These are phyloP conservation scores for Cordyceps militaris DNA, from an alignment of 2,329 filamentous ascomycete species.

Conservation along the genomic window DNA sequence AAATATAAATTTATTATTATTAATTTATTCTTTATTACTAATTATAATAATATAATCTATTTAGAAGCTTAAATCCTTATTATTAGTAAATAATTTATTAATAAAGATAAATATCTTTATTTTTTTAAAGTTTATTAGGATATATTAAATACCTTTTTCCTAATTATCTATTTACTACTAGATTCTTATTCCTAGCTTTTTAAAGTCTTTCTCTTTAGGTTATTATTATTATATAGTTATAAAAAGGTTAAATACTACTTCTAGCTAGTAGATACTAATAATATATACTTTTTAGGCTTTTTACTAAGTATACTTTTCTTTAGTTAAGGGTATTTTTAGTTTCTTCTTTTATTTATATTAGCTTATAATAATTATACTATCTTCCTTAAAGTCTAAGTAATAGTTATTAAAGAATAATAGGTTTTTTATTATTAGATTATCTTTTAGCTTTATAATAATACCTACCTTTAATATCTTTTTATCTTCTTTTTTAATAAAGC, in stretches of 20 bases:
- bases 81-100: not conserved
- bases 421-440: not conserved
- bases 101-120: not conserved
- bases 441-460: not conserved
- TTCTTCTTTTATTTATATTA: not conserved
- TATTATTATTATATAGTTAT: not conserved
- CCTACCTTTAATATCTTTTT: not conserved
- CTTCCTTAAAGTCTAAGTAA: not conserved
- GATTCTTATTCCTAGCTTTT: not conserved
- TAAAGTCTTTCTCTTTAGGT: not conserved
- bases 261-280: not conserved
- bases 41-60: not conserved
- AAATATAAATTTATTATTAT: not conserved
- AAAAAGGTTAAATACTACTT: not conserved
- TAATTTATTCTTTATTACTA: not conserved
- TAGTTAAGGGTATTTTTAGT: not conserved
- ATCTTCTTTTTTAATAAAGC: not conserved
- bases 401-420: not conserved
- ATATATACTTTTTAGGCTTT: not conserved
- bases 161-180: not conserved
- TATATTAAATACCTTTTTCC: not conserved
- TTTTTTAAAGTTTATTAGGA: not conserved
- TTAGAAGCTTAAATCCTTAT: not conserved
- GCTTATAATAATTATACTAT: not conserved
- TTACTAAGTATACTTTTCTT: not conserved